Conservation (phyloP, 164 flowering plant genomes). For the Cinnamomum micranthum region DNA sequence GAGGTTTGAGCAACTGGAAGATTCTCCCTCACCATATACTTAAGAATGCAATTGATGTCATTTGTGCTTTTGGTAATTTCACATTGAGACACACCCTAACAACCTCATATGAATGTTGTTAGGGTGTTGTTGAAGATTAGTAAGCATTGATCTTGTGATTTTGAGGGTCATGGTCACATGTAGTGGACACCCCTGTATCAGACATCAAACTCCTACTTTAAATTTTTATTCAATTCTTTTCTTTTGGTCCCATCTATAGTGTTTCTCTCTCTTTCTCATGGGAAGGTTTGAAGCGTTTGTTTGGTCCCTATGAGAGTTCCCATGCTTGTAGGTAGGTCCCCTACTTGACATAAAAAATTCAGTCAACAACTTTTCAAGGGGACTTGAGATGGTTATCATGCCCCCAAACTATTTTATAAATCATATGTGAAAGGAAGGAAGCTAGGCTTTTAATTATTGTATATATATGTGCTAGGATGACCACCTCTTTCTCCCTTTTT, state of each 20-base stretch:
- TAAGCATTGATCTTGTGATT: neutral
- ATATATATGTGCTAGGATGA: neutral
- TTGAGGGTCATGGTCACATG: neutral
- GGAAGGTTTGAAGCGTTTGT: neutral
- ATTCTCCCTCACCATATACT: neutral
- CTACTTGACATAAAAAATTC: slow-evolving; percentile 2
- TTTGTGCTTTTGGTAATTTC: neutral
- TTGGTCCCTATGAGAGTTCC: neutral
- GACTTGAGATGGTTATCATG: slow-evolving; percentile 9
- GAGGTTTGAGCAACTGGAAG: neutral
- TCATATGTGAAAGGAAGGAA: neutral
- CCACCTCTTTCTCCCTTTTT: neutral
- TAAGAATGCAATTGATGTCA: neutral
- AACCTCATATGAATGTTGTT: neutral
- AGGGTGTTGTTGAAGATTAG: neutral
- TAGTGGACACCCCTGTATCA: slow-evolving; percentile 9
- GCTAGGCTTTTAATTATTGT: neutral
- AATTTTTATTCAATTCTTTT: neutral
- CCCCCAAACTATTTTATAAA: neutral
- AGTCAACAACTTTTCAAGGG: slow-evolving; percentile 1
- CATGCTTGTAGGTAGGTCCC: slow-evolving; percentile 2
- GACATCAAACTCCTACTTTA: slow-evolving; percentile 7
- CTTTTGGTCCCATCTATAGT: neutral
- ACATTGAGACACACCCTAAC: neutral
- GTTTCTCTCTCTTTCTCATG: neutral